Conservation (phyloP, 495 filamentous ascomycete species). For the Lichina pygmaea region DNA sequence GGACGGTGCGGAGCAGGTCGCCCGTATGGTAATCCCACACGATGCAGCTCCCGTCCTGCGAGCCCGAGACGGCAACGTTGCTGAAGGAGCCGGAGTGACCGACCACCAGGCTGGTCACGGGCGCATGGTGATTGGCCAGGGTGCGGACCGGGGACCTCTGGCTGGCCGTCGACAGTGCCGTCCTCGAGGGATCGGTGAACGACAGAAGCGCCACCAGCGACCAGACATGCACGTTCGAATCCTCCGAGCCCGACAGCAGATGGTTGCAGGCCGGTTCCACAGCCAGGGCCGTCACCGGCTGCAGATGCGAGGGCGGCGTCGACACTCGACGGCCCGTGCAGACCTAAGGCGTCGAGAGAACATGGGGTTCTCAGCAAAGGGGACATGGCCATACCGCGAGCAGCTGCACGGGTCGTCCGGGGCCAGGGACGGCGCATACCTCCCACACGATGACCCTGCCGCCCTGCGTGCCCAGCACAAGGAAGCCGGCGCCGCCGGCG, state of each 20-base stretch:
- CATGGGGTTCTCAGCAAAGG: no score
- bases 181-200: slow-evolving; percentile 19
- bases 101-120: slow-evolving; percentile 39
- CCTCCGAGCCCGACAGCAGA: slow-evolving; percentile 64
- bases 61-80: slow-evolving; percentile 52
- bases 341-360: slow-evolving; percentile 20
- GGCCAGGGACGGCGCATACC: no score
- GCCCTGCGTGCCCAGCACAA: slow-evolving; percentile 65
- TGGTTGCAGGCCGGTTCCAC: slow-evolving; percentile 47
- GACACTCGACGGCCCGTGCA: slow-evolving; percentile 68
- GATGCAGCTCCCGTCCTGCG: slow-evolving; percentile 56
- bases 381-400: no score
- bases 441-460: slow-evolving; percentile 84
- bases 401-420: no score
- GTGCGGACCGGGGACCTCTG: slow-evolving; percentile 32
- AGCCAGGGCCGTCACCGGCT: slow-evolving; percentile 51
- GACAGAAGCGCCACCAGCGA: slow-evolving; percentile 47
- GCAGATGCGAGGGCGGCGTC: slow-evolving; percentile 70
- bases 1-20: slow-evolving; percentile 43
- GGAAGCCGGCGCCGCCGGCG: slow-evolving; percentile 32
- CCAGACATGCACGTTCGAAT: slow-evolving; percentile 81
- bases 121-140: slow-evolving; percentile 55
- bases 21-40: slow-evolving; percentile 77
- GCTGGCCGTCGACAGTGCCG: slow-evolving; percentile 11
- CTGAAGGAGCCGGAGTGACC: slow-evolving; percentile 39